phyloP scores from a whole-genome alignment of 805 yeast species.

The Metschnikowia amazonensis region DNA sequence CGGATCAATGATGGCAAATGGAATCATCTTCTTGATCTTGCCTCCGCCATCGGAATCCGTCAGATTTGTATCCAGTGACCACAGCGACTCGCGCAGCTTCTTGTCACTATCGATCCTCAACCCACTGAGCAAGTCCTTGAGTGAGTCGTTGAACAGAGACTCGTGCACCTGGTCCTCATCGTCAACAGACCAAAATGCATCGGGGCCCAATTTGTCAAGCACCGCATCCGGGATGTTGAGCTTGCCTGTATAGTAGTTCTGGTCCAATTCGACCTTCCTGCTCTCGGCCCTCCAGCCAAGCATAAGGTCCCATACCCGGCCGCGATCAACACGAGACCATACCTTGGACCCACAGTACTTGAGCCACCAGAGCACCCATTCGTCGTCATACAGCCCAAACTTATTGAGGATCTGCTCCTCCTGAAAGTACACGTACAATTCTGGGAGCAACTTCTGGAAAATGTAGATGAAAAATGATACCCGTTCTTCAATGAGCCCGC shows the following conservation, averaged over 20 bases:
- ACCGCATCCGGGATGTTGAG: conserved; percentile 26
- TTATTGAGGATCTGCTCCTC: conserved; percentile 75
- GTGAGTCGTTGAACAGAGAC: conserved; percentile 20
- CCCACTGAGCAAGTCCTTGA: conserved; percentile 30
- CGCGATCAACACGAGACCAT: conserved; percentile 76
- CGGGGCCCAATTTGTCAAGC: conserved; percentile 49
- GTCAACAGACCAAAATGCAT: conserved; percentile 52
- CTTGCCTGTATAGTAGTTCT: conserved; percentile 30
- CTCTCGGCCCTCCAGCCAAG: conserved; percentile 63
- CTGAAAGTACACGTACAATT: conserved; percentile 65
- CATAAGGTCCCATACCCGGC: conserved; percentile 83
- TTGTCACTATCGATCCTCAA: conserved; percentile 18
- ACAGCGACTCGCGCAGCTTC: neutral
- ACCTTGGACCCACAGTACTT: conserved; percentile 86
- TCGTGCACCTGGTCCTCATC: conserved; percentile 13
- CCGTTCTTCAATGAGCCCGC: conserved; percentile 64
- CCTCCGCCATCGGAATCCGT: conserved; percentile 10
- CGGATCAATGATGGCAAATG: conserved; percentile 63
- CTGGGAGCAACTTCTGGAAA: conserved; percentile 65
- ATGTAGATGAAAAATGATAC: conserved; percentile 64
- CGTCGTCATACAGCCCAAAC: conserved; percentile 59
- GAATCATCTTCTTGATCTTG: conserved; percentile 26
- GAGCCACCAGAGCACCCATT: conserved; percentile 94
- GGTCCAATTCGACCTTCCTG: conserved; percentile 28
- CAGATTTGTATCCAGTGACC: conserved; percentile 6